These are phyloP conservation scores for Alternaria alternata DNA, from an alignment of 2,329 filamentous ascomycete genomes.

Conservation along the genomic window DNA sequence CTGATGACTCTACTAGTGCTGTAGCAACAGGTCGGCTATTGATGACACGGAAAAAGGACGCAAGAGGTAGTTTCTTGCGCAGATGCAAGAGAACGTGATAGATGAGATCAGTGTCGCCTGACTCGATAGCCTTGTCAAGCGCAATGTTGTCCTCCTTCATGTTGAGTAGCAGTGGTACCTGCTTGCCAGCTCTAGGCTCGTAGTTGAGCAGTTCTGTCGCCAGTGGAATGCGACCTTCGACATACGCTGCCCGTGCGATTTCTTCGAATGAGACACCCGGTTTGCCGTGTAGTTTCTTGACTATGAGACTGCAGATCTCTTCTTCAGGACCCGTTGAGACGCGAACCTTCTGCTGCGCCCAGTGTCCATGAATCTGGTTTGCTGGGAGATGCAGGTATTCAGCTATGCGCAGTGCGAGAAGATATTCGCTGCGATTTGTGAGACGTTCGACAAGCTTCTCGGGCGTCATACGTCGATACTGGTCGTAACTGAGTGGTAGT, in stretches of 20 bases:
- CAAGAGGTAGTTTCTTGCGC: slow-evolving; percentile 88
- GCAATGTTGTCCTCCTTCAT: slow-evolving; percentile 98
- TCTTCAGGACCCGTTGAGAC: slow-evolving; percentile 86
- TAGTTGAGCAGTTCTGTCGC: slow-evolving; percentile 92
- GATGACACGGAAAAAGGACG: slow-evolving; percentile 91
- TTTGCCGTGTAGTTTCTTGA: slow-evolving; percentile 85
- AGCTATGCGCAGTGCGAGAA: slow-evolving; percentile 87
- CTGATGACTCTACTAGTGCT: slow-evolving; percentile 86
- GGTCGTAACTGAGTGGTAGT: slow-evolving; percentile 88
- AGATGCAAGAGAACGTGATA: slow-evolving; percentile 86
- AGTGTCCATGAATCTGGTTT: slow-evolving; percentile 93
- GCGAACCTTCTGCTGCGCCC: slow-evolving; percentile 94
- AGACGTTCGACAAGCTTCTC: slow-evolving; percentile 87
- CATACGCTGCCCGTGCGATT: slow-evolving; percentile 90
- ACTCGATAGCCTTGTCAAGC: slow-evolving; percentile 95
- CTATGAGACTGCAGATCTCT: slow-evolving; percentile 83
- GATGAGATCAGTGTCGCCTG: slow-evolving; percentile 92
- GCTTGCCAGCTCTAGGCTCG: slow-evolving; percentile 92
- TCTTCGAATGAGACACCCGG: slow-evolving; percentile 94
- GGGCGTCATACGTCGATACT: slow-evolving; percentile 89
- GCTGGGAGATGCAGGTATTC: slow-evolving; percentile 86
- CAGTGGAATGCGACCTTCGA: slow-evolving; percentile 87
- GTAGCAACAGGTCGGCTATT: slow-evolving; percentile 85
- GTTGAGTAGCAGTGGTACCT: slow-evolving; percentile 88
- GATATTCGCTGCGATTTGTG: slow-evolving; percentile 88